A percentile compares a stretch with the other conserved stretches of the same genome.
Evolutionary conservation across 441 rosid species (phyloP).

Genomic region (Heliophila coronopifolia): DNA sequence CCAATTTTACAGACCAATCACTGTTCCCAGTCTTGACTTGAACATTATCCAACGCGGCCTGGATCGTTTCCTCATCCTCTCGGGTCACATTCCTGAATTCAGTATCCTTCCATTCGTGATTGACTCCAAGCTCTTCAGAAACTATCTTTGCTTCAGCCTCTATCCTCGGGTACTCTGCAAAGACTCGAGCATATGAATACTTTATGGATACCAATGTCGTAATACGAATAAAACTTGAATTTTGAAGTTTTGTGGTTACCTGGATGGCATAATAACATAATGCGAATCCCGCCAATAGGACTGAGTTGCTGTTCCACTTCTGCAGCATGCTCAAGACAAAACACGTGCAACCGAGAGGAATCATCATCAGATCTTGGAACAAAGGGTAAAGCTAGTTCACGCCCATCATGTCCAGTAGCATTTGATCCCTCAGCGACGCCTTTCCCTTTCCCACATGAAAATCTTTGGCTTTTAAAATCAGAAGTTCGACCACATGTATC

Average conservation of each 20-base stretch:
- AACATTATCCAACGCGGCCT: conserved; percentile 64
- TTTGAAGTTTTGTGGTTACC: conserved; percentile 34
- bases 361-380: conserved; percentile 56
- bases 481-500: conserved; percentile 31
- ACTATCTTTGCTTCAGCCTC: conserved; percentile 76
- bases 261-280: conserved; percentile 86
- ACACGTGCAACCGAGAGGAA: conserved; percentile 77
- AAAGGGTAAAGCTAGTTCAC: conserved; percentile 28
- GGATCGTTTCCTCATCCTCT: conserved; percentile 73
- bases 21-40: conserved; percentile 74
- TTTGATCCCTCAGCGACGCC: conserved; percentile 23
- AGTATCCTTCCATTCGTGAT: conserved; percentile 49
- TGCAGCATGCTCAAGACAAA: conserved; percentile 94
- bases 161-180: conserved; percentile 82
- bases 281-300: conserved; percentile 65
- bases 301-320: conserved; percentile 81
- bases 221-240: background rate
- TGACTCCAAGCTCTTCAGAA: conserved; percentile 70
- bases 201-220: background rate
- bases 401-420: conserved; percentile 29
- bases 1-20: conserved; percentile 94
- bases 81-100: conserved; percentile 50
- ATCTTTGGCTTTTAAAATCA: conserved; percentile 32
- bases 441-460: conserved; percentile 30
- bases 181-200: conserved; percentile 8